A percentile compares a stretch with the other conserved stretches of the same genome.
These are phyloP conservation scores for Kwoniella sp. DNA, from an alignment of 768 basidiomycete species.

Conservation along the genomic window DNA sequence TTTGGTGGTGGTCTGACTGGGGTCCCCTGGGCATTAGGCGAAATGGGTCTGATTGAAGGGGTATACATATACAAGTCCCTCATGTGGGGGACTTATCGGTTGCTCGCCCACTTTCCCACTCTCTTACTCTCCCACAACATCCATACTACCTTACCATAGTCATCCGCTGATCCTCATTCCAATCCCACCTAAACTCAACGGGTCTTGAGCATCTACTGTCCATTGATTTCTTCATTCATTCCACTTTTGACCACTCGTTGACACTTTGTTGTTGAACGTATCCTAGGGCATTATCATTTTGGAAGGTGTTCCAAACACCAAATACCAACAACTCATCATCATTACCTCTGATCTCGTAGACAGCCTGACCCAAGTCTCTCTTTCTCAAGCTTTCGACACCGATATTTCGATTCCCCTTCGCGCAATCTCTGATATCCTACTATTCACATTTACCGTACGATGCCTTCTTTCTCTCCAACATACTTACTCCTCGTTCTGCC, in stretches of 20 bases:
- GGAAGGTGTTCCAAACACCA: no score
- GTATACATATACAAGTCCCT: not conserved
- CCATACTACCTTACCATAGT: no score
- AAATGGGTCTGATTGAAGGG: not conserved
- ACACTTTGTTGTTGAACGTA: no score
- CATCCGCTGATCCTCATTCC: no score
- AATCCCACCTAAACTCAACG: no score
- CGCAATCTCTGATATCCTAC: not conserved
- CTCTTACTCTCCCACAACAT: not conserved
- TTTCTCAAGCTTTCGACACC: conserved; percentile 3
- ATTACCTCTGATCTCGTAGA: not conserved
- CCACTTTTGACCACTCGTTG: no score
- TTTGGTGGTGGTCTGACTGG: no score
- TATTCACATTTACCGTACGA: not conserved
- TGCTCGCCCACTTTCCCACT: not conserved
- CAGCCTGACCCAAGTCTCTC: conserved; percentile 10
- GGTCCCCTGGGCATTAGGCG: not conserved
- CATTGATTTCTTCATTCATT: no score
- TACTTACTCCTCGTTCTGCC: not conserved
- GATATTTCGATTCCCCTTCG: not conserved
- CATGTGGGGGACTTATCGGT: not conserved
- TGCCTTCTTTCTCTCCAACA: not conserved
- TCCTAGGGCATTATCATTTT: no score
- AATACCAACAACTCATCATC: no score
- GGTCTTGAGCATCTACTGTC: no score